Base-by-base conservation (phyloP, 768 basidiomycete species). In the Asterophora parasitica region DNA sequence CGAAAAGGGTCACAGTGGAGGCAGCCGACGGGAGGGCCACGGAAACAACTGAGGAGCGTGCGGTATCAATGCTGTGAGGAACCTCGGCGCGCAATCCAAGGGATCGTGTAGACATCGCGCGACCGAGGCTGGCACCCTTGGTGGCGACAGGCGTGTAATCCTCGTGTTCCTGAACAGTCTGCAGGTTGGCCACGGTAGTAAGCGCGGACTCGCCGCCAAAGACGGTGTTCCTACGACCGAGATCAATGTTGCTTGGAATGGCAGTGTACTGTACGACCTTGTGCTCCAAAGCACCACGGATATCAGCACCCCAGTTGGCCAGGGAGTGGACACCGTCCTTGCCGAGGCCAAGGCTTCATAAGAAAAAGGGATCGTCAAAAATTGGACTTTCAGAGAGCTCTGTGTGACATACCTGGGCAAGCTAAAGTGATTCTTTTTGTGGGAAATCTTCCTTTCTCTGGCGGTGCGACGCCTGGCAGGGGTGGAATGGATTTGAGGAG, bases 391-490 rank as follows among this genome's bases (percentile, higher is more conserved):
- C 19, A 35, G 19, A 53, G 20, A 50, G 23, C 23, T 23, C 23
- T 23, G 23, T 23, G 23, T 6, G 17, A 54, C 73, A 43, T 63
- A 82, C 83, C 83, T 85, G 1, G 83, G 81, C 48, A 86, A 67
- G 67, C 83, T 84, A 63, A 78, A 78, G 55, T 82, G 81, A 42
- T 80, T 76, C 56, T 72, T 75, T 63, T 77, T 82, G 64, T 83
- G 82, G 36, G 79, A 76, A 26, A 61, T 65, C 62, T 79, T 83
- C 60, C 68, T 68, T 42, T 44, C 61, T 46, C 61, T 63, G 40
- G 60, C 61, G 16, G 57, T 46, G 12, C 59, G 58, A 23, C 55
- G 59, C 42, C 68, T 67, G 8, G 74, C 74, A n/a, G 83, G 82
- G 3, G 83, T 85, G 11, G 84, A 83, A 48, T 83, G 78, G 32